phyloP scores from a whole-genome alignment of 345 rosid species.

The Eucalyptus globulus region DNA sequence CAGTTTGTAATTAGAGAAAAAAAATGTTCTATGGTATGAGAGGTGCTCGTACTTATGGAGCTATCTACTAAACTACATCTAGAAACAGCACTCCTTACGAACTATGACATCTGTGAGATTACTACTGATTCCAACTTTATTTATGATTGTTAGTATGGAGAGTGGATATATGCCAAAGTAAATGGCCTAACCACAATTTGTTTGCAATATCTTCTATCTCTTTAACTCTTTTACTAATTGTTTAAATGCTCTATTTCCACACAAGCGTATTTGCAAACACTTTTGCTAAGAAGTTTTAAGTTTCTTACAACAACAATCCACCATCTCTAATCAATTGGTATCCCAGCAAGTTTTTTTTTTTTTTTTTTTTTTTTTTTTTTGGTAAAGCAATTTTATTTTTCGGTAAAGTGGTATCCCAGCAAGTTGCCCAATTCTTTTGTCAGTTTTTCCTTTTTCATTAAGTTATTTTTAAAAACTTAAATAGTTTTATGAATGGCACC shows the following conservation, averaged over 20 bases:
- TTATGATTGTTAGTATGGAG: not conserved
- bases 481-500: not conserved
- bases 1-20: not conserved
- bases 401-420: not conserved
- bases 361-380: not conserved
- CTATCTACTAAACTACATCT: not conserved
- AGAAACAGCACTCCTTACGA: not conserved
- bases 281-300: not conserved
- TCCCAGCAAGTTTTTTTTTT: not conserved
- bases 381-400: too few relatives aligned
- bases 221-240: not conserved
- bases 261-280: not conserved
- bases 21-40: not conserved
- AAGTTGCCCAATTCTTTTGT: not conserved
- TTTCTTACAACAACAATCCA: not conserved
- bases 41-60: not conserved
- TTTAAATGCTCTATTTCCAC: not conserved
- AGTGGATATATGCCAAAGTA: not conserved
- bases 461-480: not conserved
- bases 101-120: not conserved
- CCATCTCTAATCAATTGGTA: not conserved
- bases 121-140: not conserved
- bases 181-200: not conserved
- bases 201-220: not conserved
- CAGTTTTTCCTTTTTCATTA: not conserved